These are phyloP conservation scores for Bipolaris bicolor DNA, from an alignment of 2,329 filamentous ascomycete genomes.

Conservation along the genomic window DNA sequence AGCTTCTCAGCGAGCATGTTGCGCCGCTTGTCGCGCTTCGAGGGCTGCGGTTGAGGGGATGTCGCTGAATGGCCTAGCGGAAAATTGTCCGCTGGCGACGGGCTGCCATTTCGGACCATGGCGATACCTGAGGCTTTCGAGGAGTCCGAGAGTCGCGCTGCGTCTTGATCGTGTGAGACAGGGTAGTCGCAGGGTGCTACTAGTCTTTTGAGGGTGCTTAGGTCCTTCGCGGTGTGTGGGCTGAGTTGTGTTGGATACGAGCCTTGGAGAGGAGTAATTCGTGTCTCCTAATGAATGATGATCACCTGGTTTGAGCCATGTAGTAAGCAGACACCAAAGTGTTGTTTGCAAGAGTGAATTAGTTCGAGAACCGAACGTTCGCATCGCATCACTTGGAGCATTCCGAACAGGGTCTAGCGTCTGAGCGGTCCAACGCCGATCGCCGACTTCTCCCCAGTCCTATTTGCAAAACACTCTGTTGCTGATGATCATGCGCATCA, in stretches of 20 bases:
- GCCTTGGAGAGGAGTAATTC: background rate
- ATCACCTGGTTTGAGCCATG: slow-evolving; percentile 7
- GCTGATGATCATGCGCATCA: background rate
- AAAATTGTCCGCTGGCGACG: slow-evolving; percentile 46
- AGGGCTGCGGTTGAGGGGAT: slow-evolving; percentile 60
- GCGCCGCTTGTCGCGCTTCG: slow-evolving; percentile 90
- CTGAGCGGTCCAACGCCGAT: background rate
- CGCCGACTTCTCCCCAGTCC: slow-evolving; percentile 5
- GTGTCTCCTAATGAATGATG: slow-evolving; percentile 1
- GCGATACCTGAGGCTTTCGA: slow-evolving; percentile 7
- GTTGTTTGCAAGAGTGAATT: slow-evolving; percentile 21
- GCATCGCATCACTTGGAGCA: slow-evolving; percentile 22
- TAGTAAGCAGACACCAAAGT: slow-evolving; percentile 3
- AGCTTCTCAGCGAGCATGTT: slow-evolving; percentile 82
- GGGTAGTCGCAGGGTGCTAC: slow-evolving; percentile 5
- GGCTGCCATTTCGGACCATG: slow-evolving; percentile 50
- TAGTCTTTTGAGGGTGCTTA: background rate
- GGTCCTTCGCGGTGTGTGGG: background rate
- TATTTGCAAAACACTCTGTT: background rate
- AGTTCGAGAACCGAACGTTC: slow-evolving; percentile 12
- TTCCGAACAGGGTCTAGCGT: slow-evolving; percentile 14
- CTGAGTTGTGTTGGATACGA: background rate
- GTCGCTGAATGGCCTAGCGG: slow-evolving; percentile 47
- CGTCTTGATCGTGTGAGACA: slow-evolving; percentile 4
- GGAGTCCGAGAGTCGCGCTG: slow-evolving; percentile 1